phyloP scores from a whole-genome alignment of 345 rosid genomes.

The Noccaea bulbosa region DNA sequence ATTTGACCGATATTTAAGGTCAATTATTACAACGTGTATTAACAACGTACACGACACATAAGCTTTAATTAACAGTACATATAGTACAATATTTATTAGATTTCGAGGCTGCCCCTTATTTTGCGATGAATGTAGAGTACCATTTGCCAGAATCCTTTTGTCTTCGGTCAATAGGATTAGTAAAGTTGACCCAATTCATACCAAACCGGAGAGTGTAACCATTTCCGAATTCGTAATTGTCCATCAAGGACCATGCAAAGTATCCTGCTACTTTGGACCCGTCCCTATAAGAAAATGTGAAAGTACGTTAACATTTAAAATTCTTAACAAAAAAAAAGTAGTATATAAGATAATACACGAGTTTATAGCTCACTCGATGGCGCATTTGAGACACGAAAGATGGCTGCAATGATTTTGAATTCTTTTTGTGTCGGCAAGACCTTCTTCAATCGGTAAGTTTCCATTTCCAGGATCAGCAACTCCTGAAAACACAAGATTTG shows the following conservation, averaged over 20 bases:
- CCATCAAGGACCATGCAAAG: slow-evolving; percentile 40
- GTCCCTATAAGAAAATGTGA: slow-evolving; percentile 14
- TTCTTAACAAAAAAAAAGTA: background rate
- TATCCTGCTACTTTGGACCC: slow-evolving; percentile 38
- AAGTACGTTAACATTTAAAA: background rate
- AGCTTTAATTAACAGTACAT: background rate
- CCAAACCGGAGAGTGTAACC: slow-evolving; percentile 39
- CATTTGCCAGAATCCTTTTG: slow-evolving; percentile 41
- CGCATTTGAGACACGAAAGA: slow-evolving; percentile 38
- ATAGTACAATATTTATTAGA: background rate
- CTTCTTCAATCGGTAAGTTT: slow-evolving; percentile 11
- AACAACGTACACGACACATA: background rate
- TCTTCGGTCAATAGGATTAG: slow-evolving; percentile 34
- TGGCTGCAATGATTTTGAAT: slow-evolving; percentile 38
- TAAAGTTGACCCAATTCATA: slow-evolving; percentile 44
- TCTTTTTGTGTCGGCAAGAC: slow-evolving; percentile 35
- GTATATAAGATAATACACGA: background rate
- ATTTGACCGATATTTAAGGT: background rate
- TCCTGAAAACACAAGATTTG: slow-evolving; percentile 24
- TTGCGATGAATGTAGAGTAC: slow-evolving; percentile 45
- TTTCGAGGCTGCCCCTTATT: background rate
- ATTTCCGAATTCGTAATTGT: slow-evolving; percentile 38
- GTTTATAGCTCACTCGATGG: slow-evolving; percentile 32
- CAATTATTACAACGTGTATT: background rate
- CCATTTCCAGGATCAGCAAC: slow-evolving; percentile 25